Conservation (phyloP, 108 stramenopile genomes). For the Cylindrotheca closterium region DNA sequence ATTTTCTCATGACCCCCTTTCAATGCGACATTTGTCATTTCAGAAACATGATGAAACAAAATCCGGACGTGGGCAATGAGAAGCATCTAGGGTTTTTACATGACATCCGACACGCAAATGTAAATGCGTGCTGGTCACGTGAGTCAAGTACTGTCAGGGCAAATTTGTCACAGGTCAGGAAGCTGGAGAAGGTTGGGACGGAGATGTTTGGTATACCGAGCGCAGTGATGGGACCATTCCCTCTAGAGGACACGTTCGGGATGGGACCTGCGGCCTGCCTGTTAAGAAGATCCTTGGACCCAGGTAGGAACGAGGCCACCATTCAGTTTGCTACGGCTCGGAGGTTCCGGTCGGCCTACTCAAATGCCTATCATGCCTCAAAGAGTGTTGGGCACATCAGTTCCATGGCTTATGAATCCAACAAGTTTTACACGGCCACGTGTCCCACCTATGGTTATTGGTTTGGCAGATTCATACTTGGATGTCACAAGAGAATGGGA, state of each 20-base stretch:
- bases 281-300: neutral
- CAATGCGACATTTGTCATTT: slow-evolving; percentile 56
- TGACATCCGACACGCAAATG: slow-evolving; percentile 35
- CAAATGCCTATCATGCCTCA: slow-evolving; percentile 3
- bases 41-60: slow-evolving; percentile 7
- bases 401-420: neutral
- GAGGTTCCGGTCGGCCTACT: neutral
- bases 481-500: neutral
- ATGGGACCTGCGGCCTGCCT: neutral
- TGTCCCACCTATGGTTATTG: neutral
- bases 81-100: neutral
- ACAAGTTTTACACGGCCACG: neutral
- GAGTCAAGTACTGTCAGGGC: slow-evolving; percentile 30
- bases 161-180: neutral
- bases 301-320: neutral
- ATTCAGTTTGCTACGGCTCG: slow-evolving; percentile 1
- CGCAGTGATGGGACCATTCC: neutral
- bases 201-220: neutral
- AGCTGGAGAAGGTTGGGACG: neutral
- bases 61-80: neutral
- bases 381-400: neutral
- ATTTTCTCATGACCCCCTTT: slow-evolving; percentile 34
- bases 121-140: slow-evolving; percentile 52
- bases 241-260: neutral
- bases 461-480: neutral